Evolutionary conservation across 768 basidiomycete species (phyloP).

Genomic region (Cyathus striatus): DNA sequence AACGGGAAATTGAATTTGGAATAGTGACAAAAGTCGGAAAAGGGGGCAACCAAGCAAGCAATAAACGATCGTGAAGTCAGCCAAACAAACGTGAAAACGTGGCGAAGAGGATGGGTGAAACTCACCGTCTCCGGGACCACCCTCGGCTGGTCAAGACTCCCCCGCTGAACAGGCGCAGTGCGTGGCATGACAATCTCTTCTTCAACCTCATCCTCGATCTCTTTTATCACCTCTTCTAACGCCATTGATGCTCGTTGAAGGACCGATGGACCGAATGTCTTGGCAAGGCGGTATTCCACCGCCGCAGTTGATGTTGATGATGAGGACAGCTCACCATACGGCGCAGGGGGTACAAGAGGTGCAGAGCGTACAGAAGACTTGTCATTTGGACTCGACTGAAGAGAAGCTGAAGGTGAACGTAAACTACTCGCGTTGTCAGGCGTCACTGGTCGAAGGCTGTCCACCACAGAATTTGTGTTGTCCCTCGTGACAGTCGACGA

Average conservation of each 20-base stretch:
- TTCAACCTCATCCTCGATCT: constrained; percentile 71
- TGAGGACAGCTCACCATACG: constrained; percentile 29
- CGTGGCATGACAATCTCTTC: constrained; percentile 77
- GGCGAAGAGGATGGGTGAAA: constrained; percentile 7
- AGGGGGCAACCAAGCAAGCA: too few species aligned
- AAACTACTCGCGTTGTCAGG: constrained; percentile 49
- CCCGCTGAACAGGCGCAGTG: constrained; percentile 44
- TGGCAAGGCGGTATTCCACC: constrained; percentile 43
- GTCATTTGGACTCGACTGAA: constrained; percentile 36
- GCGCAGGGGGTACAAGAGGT: constrained; percentile 30
- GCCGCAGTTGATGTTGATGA: too few species aligned
- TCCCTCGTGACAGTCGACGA: constrained; percentile 32
- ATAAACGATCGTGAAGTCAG: constrained; percentile 1
- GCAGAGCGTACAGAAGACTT: constrained; percentile 36
- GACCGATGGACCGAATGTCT: constrained; percentile 43
- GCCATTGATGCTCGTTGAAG: constrained; percentile 68
- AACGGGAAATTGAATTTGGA: too few species aligned
- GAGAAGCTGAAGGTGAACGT: constrained; percentile 27
- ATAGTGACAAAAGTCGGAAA: too few species aligned
- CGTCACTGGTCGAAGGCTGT: constrained; percentile 47
- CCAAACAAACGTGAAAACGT: background rate
- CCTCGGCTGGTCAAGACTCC: constrained; percentile 24
- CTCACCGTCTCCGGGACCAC: constrained; percentile 22
- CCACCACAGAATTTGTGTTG: constrained; percentile 41
- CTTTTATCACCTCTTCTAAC: constrained; percentile 69